A percentile compares a stretch with the other conserved stretches of the same genome.
Conservation (phyloP, 805 yeast genomes). For the Starmera pachycereana region DNA sequence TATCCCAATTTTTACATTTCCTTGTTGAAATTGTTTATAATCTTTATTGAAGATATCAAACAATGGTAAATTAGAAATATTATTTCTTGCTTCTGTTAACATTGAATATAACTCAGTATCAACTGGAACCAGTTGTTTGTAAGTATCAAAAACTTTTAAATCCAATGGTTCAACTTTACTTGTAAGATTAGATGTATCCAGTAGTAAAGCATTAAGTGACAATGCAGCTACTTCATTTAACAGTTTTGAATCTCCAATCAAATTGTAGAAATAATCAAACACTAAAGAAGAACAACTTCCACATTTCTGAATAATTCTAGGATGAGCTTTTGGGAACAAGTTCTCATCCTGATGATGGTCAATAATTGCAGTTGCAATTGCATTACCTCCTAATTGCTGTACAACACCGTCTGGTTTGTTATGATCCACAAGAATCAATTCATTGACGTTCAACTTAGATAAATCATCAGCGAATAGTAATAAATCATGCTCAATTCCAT, state of each 20-base stretch:
- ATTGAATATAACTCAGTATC: constrained; percentile 17
- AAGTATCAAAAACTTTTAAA: constrained; percentile 28
- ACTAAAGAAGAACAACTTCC: constrained; percentile 83
- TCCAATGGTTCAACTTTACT: constrained; percentile 58
- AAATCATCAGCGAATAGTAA: constrained; percentile 66
- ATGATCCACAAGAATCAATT: constrained; percentile 73
- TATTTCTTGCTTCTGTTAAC: constrained; percentile 43
- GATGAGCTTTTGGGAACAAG: constrained; percentile 37
- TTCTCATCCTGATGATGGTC: constrained; percentile 84
- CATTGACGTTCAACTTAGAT: constrained; percentile 17
- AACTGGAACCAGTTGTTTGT: constrained; percentile 14
- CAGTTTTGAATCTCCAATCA: constrained; percentile 6
- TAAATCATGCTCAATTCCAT: constrained; percentile 35
- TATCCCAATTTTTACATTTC: constrained; percentile 47
- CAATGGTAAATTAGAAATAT: constrained; percentile 49
- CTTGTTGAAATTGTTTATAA: constrained; percentile 58
- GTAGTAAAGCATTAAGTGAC: constrained; percentile 55
- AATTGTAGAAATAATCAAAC: constrained; percentile 44
- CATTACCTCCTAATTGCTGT: constrained; percentile 21
- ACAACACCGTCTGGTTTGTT: constrained; percentile 50
- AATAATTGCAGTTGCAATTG: constrained; percentile 50
- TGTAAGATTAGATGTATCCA: constrained; percentile 66
- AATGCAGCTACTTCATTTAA: constrained; percentile 32
- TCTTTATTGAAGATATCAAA: constrained; percentile 69
- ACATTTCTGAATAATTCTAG: constrained; percentile 47